Base-by-base conservation (phyloP, 1,284 basidiomycete species). In the Xanthoconium separans region DNA sequence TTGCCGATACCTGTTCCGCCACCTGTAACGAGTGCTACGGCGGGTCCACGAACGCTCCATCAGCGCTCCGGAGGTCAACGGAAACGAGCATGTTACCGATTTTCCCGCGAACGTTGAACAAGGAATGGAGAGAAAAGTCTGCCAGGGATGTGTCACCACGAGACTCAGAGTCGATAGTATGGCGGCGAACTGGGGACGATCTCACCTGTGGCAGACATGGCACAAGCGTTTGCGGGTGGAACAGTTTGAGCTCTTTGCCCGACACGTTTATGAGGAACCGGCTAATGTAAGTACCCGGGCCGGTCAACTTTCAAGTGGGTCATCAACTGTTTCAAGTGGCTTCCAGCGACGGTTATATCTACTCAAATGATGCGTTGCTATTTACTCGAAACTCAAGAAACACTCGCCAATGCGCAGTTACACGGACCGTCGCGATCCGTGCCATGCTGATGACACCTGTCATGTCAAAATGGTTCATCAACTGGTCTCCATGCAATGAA, bases 1-100 rank as follows among this genome's bases (percentile, higher is more conserved):
- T 81, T 83, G 2, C 91, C 90, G 43, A 93, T 81, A 0, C 90
- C 91, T 36, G 85, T 84, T 43, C 86, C 83, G 33, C 91, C 91
- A 3, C 91, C 91, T 5, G 89, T 93, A 16, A 93, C 81, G 43
- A 93, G 79, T 39, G 88, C 89, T 90, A 58, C 22, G 10, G 37
- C 3, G 15, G 44, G 50, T 31, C 39, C 41, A 42, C 12, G 11
- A 10, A 30, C 8, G 31, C 27, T 56, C 22, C n/a, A 52, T 48
- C 24, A 58, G 27, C 37, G 47, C 50, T 22, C 22, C 7, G 27
- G 27, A 27, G 29, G 42, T 24, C 16, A 15, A 15, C 31, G 44
- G 7, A 39, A 27, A 24, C 20, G 12, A 15, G 34, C 10, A 39
- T 39, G 22, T 39, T 56, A 87, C 87, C 87, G 56, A 84, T 82